phyloP scores from a whole-genome alignment of 2,329 filamentous ascomycete species.

The Pseudogymnoascus sp. region DNA sequence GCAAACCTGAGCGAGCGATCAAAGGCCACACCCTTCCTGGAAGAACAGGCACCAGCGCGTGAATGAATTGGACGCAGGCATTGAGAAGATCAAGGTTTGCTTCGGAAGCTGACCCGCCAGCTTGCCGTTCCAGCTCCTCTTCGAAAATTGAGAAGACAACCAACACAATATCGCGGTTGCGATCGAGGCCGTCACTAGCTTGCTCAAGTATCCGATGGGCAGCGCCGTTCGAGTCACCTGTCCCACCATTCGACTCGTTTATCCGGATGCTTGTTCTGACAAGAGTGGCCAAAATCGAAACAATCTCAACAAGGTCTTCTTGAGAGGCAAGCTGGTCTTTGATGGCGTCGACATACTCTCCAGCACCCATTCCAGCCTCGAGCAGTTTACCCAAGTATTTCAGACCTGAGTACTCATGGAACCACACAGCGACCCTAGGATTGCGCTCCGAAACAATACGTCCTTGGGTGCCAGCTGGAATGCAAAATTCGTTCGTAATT shows the following conservation, averaged over 20 bases:
- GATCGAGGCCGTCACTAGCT: slow-evolving; percentile 44
- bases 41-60: slow-evolving; percentile 59
- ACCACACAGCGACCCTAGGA: slow-evolving; percentile 67
- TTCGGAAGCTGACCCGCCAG: slow-evolving; percentile 33
- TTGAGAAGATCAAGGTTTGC: slow-evolving; percentile 50
- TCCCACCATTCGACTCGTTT: slow-evolving; percentile 7
- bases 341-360: slow-evolving; percentile 37
- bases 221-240: slow-evolving; percentile 34
- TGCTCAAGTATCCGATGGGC: slow-evolving; percentile 42
- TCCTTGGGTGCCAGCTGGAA: slow-evolving; percentile 58
- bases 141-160: slow-evolving; percentile 84
- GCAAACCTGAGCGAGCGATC: slow-evolving; percentile 68
- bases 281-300: slow-evolving; percentile 64
- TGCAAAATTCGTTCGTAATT: slow-evolving; percentile 42
- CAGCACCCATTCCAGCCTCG: slow-evolving; percentile 54
- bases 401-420: slow-evolving; percentile 66
- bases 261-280: slow-evolving; percentile 36
- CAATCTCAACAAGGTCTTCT: slow-evolving; percentile 62
- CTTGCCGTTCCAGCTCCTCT: slow-evolving; percentile 43
- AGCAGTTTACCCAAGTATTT: slow-evolving; percentile 70
- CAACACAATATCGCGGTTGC: slow-evolving; percentile 64
- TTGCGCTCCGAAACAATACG: slow-evolving; percentile 70
- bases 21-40: slow-evolving; percentile 88
- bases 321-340: slow-evolving; percentile 39
- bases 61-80: slow-evolving; percentile 72